Evolutionary conservation across 306 rosid species (phyloP).

Genomic region (Trifolium pratense): DNA sequence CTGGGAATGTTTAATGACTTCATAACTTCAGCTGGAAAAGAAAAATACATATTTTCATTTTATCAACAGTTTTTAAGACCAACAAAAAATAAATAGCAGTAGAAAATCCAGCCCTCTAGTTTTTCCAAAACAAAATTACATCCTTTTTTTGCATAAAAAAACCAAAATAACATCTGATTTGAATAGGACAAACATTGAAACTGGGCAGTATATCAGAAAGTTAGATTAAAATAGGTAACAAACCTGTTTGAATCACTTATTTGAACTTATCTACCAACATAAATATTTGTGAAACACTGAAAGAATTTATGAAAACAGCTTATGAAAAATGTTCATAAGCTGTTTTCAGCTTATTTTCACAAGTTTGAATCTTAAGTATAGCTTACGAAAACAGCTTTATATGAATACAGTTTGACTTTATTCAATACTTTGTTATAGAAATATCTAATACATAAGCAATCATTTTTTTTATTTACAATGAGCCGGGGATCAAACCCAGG

Average conservation of each 20-base stretch:
- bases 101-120: background rate
- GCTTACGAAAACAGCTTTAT: no score
- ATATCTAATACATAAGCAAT: no score
- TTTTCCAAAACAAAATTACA: background rate
- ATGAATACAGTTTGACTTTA: background rate
- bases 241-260: background rate
- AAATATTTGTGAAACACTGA: background rate
- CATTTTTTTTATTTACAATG: no score
- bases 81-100: background rate
- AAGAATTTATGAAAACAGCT: background rate
- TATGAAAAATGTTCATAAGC: background rate
- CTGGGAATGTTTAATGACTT: constrained; percentile 72
- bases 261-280: background rate
- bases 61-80: constrained; percentile 7
- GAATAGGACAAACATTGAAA: constrained; percentile 14
- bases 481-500: no score
- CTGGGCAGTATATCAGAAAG: background rate
- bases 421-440: no score
- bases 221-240: background rate
- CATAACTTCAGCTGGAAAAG: constrained; percentile 79
- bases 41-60: constrained; percentile 23
- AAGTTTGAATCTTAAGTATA: background rate
- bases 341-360: background rate
- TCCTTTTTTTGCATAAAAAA: background rate
- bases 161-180: background rate